phyloP scores from a whole-genome alignment of 257 asterid species.

The Nicotiana otophora region DNA sequence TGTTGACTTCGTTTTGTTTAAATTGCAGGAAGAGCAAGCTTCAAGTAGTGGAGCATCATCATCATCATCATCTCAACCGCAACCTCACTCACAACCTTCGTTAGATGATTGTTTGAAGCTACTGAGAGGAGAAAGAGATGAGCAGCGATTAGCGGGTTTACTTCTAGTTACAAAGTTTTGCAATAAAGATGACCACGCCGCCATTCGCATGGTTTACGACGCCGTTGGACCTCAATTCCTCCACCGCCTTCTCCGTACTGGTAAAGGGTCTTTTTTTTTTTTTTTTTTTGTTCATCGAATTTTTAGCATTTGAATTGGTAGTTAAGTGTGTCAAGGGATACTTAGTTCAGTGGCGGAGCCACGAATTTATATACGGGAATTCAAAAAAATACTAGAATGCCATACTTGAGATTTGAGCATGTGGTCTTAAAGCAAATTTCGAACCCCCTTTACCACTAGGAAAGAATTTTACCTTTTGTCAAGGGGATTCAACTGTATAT shows the following conservation, averaged over 20 bases:
- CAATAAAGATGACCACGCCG: slow-evolving; percentile 53
- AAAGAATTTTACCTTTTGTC: no score
- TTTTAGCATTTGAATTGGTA: background rate
- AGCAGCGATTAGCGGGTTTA: slow-evolving; percentile 81
- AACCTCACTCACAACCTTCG: slow-evolving; percentile 27
- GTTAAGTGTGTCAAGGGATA: background rate
- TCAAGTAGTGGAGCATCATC: slow-evolving; percentile 9
- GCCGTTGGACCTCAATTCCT: slow-evolving; percentile 71
- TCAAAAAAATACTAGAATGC: no score
- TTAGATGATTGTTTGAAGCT: slow-evolving; percentile 59
- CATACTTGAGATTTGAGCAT: no score
- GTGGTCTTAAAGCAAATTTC: no score
- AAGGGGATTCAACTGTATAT: no score
- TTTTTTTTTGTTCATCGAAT: background rate
- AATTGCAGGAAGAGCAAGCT: slow-evolving; percentile 10
- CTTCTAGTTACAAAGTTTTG: slow-evolving; percentile 66
- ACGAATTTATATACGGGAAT: no score
- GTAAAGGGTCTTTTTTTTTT: slow-evolving; percentile 11
- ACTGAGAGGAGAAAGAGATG: slow-evolving; percentile 63
- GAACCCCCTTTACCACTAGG: no score
- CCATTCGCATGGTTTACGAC: slow-evolving; percentile 53
- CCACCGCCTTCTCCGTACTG: slow-evolving; percentile 71
- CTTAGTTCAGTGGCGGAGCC: background rate
- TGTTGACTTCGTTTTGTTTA: background rate
- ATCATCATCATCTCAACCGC: slow-evolving; percentile 9